phyloP scores from a whole-genome alignment of 1,284 basidiomycete genomes.

The Phenoliferia sp. region DNA sequence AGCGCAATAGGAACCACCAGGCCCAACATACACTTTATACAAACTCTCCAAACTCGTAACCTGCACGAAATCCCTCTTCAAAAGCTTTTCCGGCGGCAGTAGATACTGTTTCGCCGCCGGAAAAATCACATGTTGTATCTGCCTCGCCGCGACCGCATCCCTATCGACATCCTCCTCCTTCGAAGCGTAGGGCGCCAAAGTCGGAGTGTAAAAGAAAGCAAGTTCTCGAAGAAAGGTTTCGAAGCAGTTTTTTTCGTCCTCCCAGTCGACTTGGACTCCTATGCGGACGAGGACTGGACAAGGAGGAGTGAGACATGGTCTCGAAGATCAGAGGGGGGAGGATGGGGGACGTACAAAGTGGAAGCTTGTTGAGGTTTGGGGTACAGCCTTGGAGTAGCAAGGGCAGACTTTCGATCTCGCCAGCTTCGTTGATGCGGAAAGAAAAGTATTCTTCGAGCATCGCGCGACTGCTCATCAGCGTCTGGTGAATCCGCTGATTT shows the following conservation, averaged over 20 bases:
- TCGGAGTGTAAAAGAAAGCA: conserved; percentile 81
- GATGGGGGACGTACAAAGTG: conserved; percentile 49
- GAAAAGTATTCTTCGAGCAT: conserved; percentile 95
- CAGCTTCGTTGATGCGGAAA: conserved; percentile 60
- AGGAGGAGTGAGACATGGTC: neutral
- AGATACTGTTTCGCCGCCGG: conserved; percentile 73
- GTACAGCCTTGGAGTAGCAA: conserved; percentile 76
- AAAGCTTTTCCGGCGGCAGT: conserved; percentile 59
- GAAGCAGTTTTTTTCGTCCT: conserved; percentile 78
- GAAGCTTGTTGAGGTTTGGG: conserved; percentile 78
- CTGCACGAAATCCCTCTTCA: conserved; percentile 73
- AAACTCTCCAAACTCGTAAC: conserved; percentile 80
- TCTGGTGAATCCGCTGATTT: conserved; percentile 19
- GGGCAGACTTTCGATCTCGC: conserved; percentile 68
- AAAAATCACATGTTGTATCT: conserved; percentile 81
- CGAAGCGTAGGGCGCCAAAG: conserved; percentile 43
- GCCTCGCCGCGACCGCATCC: conserved; percentile 61
- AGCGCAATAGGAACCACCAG: neutral
- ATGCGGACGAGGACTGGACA: conserved; percentile 37
- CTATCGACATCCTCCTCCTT: conserved; percentile 17
- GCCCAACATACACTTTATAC: conserved; percentile 71
- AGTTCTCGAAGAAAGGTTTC: conserved; percentile 78
- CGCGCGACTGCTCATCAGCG: conserved; percentile 54
- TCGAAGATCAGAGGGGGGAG: conserved; percentile 41
- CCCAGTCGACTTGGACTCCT: conserved; percentile 73